Percentiles rank a stretch among this genome's conserved stretches.
Conservation (phyloP, 257 asterid genomes). For the Nicotiana tomentosiformis region DNA sequence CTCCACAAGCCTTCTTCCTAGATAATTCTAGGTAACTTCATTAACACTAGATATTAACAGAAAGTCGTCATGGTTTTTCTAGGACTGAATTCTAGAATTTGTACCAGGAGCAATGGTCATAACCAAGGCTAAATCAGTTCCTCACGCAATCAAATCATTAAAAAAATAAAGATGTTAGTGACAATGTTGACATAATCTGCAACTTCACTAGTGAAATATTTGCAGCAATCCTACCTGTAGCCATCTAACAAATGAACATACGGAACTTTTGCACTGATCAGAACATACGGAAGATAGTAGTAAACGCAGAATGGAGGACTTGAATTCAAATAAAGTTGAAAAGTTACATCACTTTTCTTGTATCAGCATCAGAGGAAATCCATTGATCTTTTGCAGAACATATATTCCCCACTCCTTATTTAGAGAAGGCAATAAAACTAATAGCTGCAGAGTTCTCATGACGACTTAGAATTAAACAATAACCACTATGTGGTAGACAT, state of each 20-base stretch:
- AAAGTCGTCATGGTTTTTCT: neutral
- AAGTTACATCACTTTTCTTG: neutral
- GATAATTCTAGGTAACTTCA: neutral
- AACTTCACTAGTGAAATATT: neutral
- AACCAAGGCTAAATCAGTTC: neutral
- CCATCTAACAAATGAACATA: neutral
- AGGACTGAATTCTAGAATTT: neutral
- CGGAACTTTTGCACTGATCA: neutral
- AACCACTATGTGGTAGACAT: neutral
- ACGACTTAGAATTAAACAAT: neutral
- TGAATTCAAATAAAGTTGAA: neutral
- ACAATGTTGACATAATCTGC: neutral
- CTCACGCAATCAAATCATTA: neutral
- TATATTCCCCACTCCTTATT: neutral
- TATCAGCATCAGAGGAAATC: neutral
- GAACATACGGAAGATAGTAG: neutral
- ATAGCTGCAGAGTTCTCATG: neutral
- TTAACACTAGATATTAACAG: neutral
- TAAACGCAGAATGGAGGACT: neutral
- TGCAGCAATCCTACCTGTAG: neutral
- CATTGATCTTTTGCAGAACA: neutral
- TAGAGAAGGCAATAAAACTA: neutral
- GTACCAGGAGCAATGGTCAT: neutral
- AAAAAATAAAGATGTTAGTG: neutral
- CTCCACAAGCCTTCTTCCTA: neutral